phyloP scores from a whole-genome alignment of 352 stramenopile species.

The Phytopythium boreale region DNA sequence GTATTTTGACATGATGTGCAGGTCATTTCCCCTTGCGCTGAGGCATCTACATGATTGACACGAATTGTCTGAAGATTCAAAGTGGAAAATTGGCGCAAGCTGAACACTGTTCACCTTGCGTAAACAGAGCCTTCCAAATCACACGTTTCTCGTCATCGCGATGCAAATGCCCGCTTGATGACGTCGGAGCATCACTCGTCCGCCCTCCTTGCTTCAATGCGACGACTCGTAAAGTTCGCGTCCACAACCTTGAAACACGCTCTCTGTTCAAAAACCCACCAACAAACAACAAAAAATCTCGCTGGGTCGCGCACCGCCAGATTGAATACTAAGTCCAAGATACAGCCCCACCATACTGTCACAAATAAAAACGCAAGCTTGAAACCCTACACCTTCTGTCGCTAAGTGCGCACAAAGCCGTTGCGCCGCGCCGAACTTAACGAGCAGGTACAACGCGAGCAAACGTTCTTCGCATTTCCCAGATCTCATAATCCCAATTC shows the following conservation, averaged over 20 bases:
- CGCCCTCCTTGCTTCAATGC: conserved; percentile 5
- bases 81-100: too few species aligned
- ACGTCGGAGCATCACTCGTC: conserved; percentile 6
- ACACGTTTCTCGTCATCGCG: conserved; percentile 1
- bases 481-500: background rate
- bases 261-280: background rate
- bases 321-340: conserved; percentile 5
- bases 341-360: background rate
- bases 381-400: background rate
- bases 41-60: too few species aligned
- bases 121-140: too few species aligned
- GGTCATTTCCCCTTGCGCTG: too few species aligned
- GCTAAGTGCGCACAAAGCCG: background rate
- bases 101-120: too few species aligned
- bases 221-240: conserved; percentile 1
- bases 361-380: background rate
- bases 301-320: background rate
- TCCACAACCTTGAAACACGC: background rate
- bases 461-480: background rate
- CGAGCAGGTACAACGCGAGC: background rate
- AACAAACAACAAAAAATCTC: background rate
- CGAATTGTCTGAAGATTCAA: too few species aligned
- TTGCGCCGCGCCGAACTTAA: background rate
- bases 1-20: too few species aligned
- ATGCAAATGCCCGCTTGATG: background rate